Conservation (phyloP, 108 stramenopile species). For the Chaetoceros muelleri region DNA sequence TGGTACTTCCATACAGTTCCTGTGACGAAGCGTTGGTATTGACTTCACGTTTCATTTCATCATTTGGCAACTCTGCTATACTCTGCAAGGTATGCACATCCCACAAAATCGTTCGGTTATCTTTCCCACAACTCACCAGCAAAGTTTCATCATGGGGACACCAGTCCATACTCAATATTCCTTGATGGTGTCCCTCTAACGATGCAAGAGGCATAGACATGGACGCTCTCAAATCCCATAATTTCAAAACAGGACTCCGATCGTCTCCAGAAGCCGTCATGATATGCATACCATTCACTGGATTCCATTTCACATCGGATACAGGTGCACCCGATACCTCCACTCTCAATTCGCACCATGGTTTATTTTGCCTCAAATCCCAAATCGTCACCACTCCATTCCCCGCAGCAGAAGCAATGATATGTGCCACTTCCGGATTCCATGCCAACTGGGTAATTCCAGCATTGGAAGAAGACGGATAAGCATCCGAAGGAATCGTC, state of each 20-base stretch:
- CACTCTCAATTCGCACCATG: slow-evolving; percentile 90
- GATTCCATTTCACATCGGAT: slow-evolving; percentile 90
- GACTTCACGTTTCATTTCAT: slow-evolving; percentile 12
- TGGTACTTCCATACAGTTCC: background rate
- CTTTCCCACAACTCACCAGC: slow-evolving; percentile 82
- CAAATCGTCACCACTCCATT: slow-evolving; percentile 89
- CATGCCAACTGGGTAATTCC: slow-evolving; percentile 87
- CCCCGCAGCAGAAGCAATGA: slow-evolving; percentile 78
- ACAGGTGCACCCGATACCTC: slow-evolving; percentile 45
- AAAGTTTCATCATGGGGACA: slow-evolving; percentile 89
- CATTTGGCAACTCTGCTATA: slow-evolving; percentile 84
- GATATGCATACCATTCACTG: slow-evolving; percentile 88
- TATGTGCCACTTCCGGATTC: slow-evolving; percentile 94
- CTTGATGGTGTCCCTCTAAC: slow-evolving; percentile 77
- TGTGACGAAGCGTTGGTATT: background rate
- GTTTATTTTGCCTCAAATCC: slow-evolving; percentile 87
- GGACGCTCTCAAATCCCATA: slow-evolving; percentile 91
- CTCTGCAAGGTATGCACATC: slow-evolving; percentile 76
- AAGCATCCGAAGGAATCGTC: slow-evolving; percentile 17
- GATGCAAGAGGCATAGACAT: slow-evolving; percentile 90
- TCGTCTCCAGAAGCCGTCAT: slow-evolving; percentile 89
- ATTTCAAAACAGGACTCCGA: slow-evolving; percentile 77
- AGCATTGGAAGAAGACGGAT: slow-evolving; percentile 44
- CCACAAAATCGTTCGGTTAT: slow-evolving; percentile 95
- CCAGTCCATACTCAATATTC: slow-evolving; percentile 89